Percentiles rank a stretch among this genome's conserved stretches.
These are phyloP conservation scores for Entophlyctis helioformis DNA, from an alignment of 192 early-diverging fungal species.

Conservation along the genomic window DNA sequence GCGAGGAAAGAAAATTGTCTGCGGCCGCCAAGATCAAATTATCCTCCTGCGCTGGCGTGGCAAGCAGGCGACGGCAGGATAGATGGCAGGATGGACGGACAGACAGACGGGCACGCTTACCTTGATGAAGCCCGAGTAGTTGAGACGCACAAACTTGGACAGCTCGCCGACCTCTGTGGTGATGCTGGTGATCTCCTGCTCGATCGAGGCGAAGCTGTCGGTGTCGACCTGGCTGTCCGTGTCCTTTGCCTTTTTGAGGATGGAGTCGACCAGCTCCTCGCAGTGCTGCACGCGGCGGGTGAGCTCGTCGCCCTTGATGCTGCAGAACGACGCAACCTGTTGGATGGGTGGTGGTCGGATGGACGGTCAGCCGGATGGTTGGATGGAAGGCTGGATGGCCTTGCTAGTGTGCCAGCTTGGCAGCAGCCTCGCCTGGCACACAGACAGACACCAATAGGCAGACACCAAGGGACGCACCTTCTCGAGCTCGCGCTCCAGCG, in stretches of 20 bases:
- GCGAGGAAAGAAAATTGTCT: too few species aligned
- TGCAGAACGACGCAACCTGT: constrained; percentile 37
- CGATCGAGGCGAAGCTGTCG: constrained; percentile 7
- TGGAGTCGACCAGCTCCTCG: constrained; percentile 26
- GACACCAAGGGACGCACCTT: constrained; percentile 31
- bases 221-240: constrained; percentile 12
- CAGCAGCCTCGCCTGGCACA: too few species aligned
- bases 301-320: constrained; percentile 41
- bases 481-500: constrained; percentile 81
- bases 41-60: too few species aligned
- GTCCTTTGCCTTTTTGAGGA: constrained; percentile 4
- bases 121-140: constrained; percentile 39
- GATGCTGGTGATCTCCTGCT: constrained; percentile 24
- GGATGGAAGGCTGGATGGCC: too few species aligned
- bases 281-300: constrained; percentile 29
- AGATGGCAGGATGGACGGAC: too few species aligned
- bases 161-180: constrained; percentile 33
- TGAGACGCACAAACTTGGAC: constrained; percentile 35
- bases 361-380: too few species aligned
- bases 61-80: not conserved
- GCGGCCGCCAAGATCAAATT: too few species aligned
- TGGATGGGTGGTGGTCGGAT: not conserved
- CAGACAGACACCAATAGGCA: too few species aligned
- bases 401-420: too few species aligned
- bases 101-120: not conserved